Percentiles rank a stretch among this genome's conserved stretches.
Evolutionary conservation across 73 alveolate species (phyloP).

Genomic region (Paramecium caudatum): DNA sequence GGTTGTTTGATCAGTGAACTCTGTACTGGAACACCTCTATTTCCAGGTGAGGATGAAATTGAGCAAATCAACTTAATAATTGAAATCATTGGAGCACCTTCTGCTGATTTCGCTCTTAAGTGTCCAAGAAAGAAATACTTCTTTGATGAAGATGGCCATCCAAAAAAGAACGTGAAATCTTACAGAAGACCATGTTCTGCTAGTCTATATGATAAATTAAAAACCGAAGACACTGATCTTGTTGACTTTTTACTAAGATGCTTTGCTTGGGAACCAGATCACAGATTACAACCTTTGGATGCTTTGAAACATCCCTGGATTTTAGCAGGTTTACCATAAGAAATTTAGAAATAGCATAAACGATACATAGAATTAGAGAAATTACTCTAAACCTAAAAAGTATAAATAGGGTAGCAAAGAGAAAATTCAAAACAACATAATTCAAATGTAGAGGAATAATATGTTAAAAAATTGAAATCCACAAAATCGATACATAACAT

Average conservation of each 20-base stretch:
- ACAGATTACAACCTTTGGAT: slow-evolving; percentile 86
- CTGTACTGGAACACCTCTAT: slow-evolving; percentile 89
- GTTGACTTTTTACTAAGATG: slow-evolving; percentile 81
- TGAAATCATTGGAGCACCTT: slow-evolving; percentile 90
- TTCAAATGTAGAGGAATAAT: no score
- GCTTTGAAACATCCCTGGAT: slow-evolving; percentile 92
- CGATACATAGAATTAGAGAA: slow-evolving; percentile 51
- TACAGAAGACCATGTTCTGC: slow-evolving; percentile 12
- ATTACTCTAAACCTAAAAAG: background rate
- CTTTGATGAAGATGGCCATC: slow-evolving; percentile 81
- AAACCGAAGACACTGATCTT: slow-evolving; percentile 63
- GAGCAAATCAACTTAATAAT: slow-evolving; percentile 88
- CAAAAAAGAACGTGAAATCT: background rate
- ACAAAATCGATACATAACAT: no score
- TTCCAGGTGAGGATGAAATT: slow-evolving; percentile 94
- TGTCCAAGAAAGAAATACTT: slow-evolving; percentile 81
- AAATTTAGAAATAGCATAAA: slow-evolving; percentile 47
- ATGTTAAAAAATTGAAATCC: no score
- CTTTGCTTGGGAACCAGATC: slow-evolving; percentile 88
- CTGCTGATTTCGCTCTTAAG: slow-evolving; percentile 79
- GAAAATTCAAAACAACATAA: no score
- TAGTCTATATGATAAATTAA: slow-evolving; percentile 42
- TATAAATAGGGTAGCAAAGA: no score
- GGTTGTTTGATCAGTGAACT: slow-evolving; percentile 96
- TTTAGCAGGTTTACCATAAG: slow-evolving; percentile 80